Percentiles rank a stretch among this genome's conserved stretches.
These are phyloP conservation scores for Penicillium bovifimosum DNA, from an alignment of 495 filamentous ascomycete genomes.

Conservation along the genomic window DNA sequence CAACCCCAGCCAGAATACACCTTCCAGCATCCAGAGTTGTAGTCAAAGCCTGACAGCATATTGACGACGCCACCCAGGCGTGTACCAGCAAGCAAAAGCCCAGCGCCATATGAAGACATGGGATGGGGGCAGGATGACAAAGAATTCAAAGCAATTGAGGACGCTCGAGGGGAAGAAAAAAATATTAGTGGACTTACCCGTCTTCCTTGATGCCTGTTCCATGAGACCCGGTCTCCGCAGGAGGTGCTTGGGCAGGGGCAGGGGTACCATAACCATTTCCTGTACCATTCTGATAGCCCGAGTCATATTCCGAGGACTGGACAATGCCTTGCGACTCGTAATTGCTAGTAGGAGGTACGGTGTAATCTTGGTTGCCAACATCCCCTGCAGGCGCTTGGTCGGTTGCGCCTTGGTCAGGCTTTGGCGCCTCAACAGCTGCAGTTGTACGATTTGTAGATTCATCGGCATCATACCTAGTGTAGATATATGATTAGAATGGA, in stretches of 20 bases:
- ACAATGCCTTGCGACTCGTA: constrained; percentile 27
- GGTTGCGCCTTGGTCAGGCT: constrained; percentile 21
- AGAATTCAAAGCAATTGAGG: constrained; percentile 6
- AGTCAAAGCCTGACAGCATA: constrained; percentile 14
- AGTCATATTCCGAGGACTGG: constrained; percentile 42
- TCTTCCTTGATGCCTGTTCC: constrained; percentile 90
- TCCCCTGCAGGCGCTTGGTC: constrained; percentile 16
- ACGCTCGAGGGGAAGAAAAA: constrained; percentile 8
- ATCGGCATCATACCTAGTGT: constrained; percentile 79
- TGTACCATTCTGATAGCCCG: constrained; percentile 58
- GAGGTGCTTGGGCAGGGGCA: constrained; percentile 23
- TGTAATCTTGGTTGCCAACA: constrained; percentile 23
- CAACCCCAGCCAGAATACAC: neutral
- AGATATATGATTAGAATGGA: constrained; percentile 2
- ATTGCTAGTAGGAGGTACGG: constrained; percentile 40
- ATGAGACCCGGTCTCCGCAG: constrained; percentile 30
- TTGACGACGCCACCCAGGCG: neutral
- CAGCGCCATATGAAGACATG: constrained; percentile 1
- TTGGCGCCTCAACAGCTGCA: constrained; percentile 29
- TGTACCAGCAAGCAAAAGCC: constrained; percentile 2
- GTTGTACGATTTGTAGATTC: constrained; percentile 48
- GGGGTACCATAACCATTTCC: constrained; percentile 51
- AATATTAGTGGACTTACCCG: constrained; percentile 69
- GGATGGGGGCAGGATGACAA: constrained; percentile 10
- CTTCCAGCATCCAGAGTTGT: constrained; percentile 5